Percentiles rank a stretch among this genome's conserved stretches.
Evolutionary conservation across 805 yeast species (phyloP).

Genomic region (Pichia nanzhaoensis): DNA sequence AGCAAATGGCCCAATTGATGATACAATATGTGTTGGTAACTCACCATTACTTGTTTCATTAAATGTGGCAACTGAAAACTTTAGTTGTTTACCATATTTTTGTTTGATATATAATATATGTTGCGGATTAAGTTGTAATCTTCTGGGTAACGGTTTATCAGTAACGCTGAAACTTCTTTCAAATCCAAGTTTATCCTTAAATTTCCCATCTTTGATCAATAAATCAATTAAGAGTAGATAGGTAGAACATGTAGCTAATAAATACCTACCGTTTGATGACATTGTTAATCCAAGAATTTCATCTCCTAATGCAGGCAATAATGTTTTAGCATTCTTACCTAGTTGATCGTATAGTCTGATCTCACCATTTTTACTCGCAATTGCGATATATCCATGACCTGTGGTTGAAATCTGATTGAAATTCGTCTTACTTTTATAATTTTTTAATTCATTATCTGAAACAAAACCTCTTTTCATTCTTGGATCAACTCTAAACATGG

Average conservation of each 20-base stretch:
- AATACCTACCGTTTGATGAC: constrained; percentile 75
- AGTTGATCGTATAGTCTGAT: constrained; percentile 65
- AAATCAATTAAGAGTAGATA: constrained; percentile 68
- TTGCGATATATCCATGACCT: constrained; percentile 65
- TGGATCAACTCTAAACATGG: constrained; percentile 76
- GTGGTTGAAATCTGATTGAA: constrained; percentile 67
- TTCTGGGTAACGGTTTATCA: constrained; percentile 61
- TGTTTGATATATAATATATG: constrained; percentile 59
- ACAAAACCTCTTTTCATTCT: constrained; percentile 53
- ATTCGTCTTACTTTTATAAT: constrained; percentile 46
- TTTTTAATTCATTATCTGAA: constrained; percentile 48
- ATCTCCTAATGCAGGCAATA: constrained; percentile 80
- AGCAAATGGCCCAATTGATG: constrained; percentile 78
- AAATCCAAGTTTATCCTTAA: constrained; percentile 59
- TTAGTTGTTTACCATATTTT: constrained; percentile 40
- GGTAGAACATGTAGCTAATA: constrained; percentile 71
- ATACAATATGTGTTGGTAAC: constrained; percentile 51
- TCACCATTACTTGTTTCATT: constrained; percentile 61
- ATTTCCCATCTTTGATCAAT: constrained; percentile 52
- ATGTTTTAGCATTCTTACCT: constrained; percentile 72
- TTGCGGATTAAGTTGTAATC: constrained; percentile 63
- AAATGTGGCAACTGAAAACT: constrained; percentile 71
- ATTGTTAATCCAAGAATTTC: constrained; percentile 59
- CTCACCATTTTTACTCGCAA: constrained; percentile 70
- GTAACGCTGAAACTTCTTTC: constrained; percentile 55